These are phyloP conservation scores for Salix caprea DNA, from an alignment of 345 rosid species.

Conservation along the genomic window DNA sequence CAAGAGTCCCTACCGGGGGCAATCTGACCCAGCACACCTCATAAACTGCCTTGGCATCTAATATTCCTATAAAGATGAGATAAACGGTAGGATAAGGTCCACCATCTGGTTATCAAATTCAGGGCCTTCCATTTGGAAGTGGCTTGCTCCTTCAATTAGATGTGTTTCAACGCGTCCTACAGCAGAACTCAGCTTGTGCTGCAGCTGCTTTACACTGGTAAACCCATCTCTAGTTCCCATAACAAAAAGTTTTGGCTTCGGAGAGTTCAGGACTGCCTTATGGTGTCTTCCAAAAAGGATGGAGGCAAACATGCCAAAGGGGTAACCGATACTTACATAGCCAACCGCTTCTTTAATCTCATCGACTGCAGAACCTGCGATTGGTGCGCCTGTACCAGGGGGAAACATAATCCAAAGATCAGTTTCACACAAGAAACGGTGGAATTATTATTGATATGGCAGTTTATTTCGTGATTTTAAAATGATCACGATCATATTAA, in stretches of 20 bases:
- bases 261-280: slow-evolving; percentile 64
- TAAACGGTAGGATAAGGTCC: slow-evolving; percentile 50
- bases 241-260: slow-evolving; percentile 79
- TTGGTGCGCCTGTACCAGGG: slow-evolving; percentile 70
- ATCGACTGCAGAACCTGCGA: slow-evolving; percentile 88
- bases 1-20: neutral
- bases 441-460: neutral
- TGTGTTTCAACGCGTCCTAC: slow-evolving; percentile 62
- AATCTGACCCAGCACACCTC: neutral
- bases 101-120: slow-evolving; percentile 78
- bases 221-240: slow-evolving; percentile 97
- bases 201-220: slow-evolving; percentile 79
- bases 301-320: slow-evolving; percentile 77
- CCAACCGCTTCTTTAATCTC: slow-evolving; percentile 70
- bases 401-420: neutral
- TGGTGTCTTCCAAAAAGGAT: slow-evolving; percentile 85
- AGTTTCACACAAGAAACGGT: neutral
- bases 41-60: neutral
- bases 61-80: slow-evolving; percentile 43
- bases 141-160: slow-evolving; percentile 80
- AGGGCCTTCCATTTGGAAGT: slow-evolving; percentile 95
- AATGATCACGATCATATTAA: neutral
- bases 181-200: slow-evolving; percentile 69
- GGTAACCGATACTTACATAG: slow-evolving; percentile 82
- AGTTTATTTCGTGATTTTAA: neutral